These are phyloP conservation scores for Carex arenaria DNA, from an alignment of 202 grass and related monocot genomes.

Conservation along the genomic window DNA sequence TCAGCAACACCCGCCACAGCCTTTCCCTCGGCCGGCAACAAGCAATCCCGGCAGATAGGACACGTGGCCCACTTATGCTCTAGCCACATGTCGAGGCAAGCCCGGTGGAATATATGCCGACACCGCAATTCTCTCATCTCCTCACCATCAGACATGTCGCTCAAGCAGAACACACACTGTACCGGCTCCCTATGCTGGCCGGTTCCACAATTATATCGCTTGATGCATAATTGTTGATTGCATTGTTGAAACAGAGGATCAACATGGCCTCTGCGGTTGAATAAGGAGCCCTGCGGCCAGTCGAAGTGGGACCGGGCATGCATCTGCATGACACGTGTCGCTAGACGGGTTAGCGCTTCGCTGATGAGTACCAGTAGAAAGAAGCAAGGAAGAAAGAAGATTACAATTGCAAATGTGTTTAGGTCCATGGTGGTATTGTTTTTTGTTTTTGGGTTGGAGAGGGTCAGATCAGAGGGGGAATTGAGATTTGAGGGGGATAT, in stretches of 20 bases:
- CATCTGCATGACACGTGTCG: not conserved
- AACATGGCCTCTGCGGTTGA: not conserved
- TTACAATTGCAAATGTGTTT: not conserved
- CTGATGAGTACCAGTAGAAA: slow-evolving; percentile 6
- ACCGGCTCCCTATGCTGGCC: not conserved
- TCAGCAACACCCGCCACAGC: not conserved
- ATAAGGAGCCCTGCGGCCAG: slow-evolving; percentile 11
- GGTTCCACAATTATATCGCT: slow-evolving; percentile 1
- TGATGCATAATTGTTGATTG: slow-evolving; percentile 1
- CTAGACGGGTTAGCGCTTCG: slow-evolving; percentile 1
- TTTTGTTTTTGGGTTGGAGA: not conserved
- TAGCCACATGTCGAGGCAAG: slow-evolving; percentile 64
- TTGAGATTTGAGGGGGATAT: not conserved
- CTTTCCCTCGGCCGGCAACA: slow-evolving; percentile 19
- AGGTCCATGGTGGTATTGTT: not conserved
- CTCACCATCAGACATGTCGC: slow-evolving; percentile 38
- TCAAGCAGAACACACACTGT: slow-evolving; percentile 61
- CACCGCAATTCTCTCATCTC: slow-evolving; percentile 63
- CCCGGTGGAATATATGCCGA: slow-evolving; percentile 61
- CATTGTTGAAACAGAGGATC: not conserved
- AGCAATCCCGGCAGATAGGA: slow-evolving; percentile 63
- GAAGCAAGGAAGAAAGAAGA: slow-evolving; percentile 21
- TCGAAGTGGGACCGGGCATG: slow-evolving; percentile 11
- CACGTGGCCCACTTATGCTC: slow-evolving; percentile 41
- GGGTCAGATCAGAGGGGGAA: not conserved